Conservation (phyloP, 495 filamentous ascomycete genomes). For the Cercophora samala region DNA sequence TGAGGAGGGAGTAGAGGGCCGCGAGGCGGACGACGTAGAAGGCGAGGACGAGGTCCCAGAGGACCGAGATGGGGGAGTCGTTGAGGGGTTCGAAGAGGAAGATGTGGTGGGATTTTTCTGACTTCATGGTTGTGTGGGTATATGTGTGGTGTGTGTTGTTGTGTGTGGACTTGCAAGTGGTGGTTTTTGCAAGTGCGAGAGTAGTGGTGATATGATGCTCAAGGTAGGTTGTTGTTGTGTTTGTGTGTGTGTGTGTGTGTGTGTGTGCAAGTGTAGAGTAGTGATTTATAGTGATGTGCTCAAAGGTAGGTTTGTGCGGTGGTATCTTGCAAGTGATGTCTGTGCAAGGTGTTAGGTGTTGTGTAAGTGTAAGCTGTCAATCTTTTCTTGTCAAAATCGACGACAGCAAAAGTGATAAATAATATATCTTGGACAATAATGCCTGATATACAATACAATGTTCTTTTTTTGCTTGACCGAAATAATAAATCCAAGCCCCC, state of each 20-base stretch:
- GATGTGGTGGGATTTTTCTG: conserved; percentile 10
- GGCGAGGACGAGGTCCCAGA: conserved; percentile 37
- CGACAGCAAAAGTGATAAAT: background rate
- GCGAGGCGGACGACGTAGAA: conserved; percentile 31
- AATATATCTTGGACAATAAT: background rate
- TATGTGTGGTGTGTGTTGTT: background rate
- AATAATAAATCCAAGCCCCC: background rate
- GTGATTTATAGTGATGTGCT: background rate
- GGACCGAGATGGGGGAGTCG: conserved; percentile 33
- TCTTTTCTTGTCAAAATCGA: background rate
- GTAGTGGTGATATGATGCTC: background rate
- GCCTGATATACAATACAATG: background rate
- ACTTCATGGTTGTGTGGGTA: conserved; percentile 5
- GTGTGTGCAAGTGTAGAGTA: no score
- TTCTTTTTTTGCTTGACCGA: background rate
- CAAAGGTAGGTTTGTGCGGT: background rate
- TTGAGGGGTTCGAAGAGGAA: conserved; percentile 28
- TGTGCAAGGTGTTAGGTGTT: no score
- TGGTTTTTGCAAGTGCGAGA: conserved; percentile 8
- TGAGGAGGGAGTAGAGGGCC: conserved; percentile 26
- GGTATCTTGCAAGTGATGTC: no score
- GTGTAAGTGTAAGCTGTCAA: conserved; percentile 1
- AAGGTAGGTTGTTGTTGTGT: background rate
- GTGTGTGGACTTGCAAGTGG: conserved; percentile 7
- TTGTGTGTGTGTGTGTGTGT: background rate